Evolutionary conservation across 768 basidiomycete species (phyloP).

Genomic region (Fomitopsis pulvina): DNA sequence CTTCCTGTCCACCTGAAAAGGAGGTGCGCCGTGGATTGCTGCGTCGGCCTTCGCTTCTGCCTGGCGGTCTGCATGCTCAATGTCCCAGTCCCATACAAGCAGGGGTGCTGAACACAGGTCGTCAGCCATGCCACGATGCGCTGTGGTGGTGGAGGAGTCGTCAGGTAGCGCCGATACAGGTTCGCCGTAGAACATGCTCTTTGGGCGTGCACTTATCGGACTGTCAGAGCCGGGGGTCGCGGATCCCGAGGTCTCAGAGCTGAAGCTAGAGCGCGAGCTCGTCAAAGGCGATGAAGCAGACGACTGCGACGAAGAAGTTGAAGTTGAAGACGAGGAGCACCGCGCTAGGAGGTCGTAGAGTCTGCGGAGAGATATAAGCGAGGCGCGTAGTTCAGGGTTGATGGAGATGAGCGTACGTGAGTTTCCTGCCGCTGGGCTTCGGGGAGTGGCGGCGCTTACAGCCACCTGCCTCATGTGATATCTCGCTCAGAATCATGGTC

Average conservation of each 20-base stretch:
- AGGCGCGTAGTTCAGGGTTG: not conserved
- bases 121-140: not conserved
- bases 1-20: conserved; percentile 71
- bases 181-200: not conserved
- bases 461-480: not conserved
- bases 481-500: not conserved
- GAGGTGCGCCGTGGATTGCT: conserved; percentile 51
- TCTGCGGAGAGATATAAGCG: not conserved
- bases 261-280: not conserved
- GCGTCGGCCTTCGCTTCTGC: conserved; percentile 60
- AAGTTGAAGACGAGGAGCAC: not conserved
- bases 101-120: conserved; percentile 7
- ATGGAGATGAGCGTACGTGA: not conserved
- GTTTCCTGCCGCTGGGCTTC: not conserved
- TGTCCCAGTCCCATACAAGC: conserved; percentile 64
- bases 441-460: not conserved
- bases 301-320: not conserved
- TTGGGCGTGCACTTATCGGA: not conserved
- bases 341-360: not conserved
- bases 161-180: not conserved
- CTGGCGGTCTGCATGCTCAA: conserved; percentile 64
- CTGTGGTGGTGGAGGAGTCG: not conserved
- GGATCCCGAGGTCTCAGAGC: not conserved
- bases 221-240: not conserved
- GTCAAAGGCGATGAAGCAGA: not conserved